Evolutionary conservation across 768 basidiomycete species (phyloP), one percentile per base, ranked within the genome.

Genomic region (Symmetrospora coprosmae): DNA sequence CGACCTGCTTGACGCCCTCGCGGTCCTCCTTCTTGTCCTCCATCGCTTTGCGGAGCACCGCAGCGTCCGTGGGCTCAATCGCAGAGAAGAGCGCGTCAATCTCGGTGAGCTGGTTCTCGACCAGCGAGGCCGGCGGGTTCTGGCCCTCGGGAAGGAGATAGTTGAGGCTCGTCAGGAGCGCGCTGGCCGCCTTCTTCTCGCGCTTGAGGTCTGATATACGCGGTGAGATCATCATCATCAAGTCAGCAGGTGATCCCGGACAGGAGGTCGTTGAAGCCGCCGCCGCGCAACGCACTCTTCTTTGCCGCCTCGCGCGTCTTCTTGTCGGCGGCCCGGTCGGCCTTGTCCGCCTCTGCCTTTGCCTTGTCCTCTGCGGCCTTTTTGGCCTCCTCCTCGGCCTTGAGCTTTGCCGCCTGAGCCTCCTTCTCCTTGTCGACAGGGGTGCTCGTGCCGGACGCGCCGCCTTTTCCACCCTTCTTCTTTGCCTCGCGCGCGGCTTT

Each of bases 401-500:
- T 82, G 37, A 71, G 71, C 68, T 75, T 74, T 71, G 81, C 82
- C 71, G 86, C 82, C 60, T 81, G 82, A 65, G 82, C 83, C 47
- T 78, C 82, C 62, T 82, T 82, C 33, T 74, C 75, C 72, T 83
- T 83, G 58, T 73, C 73, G 53, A 65, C 65, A 14, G 62, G 53
- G 56, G 69, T 70, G 65, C 76, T 76, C 62, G 73, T 75, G 71
- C 71, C 76, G 38, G 81, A 78, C 8, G 73, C 78, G 55, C 77
- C 78, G 9, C 77, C 74, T 30, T 77, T 74, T 64, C 71, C 64
- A 8, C 69, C 73, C 63, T 72, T 73, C 74, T 80, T 80, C 76
- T 88, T 90, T 35, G 86, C 85, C 68, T 90, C 89, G 11, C 89
- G 78, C 0, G 86, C 86, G 64, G 85, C 88, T 73, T 96, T 97